Conservation (phyloP, 2,329 filamentous ascomycete species). For the Periconia sp. region DNA sequence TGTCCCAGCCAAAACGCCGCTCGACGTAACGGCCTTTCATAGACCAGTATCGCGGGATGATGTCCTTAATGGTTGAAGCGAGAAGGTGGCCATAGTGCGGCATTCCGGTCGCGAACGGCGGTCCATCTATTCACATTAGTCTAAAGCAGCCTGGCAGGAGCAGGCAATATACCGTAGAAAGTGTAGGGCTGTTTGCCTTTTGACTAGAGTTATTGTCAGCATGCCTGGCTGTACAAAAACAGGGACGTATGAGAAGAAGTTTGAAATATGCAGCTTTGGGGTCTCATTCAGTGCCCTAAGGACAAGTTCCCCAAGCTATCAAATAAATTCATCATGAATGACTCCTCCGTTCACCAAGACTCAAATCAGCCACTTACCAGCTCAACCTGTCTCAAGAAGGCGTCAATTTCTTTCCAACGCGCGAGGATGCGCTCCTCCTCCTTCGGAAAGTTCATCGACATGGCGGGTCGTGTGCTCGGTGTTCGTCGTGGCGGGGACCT, state of each 20-base stretch:
- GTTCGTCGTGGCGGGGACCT: slow-evolving; percentile 27
- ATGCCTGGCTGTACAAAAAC: not conserved
- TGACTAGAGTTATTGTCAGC: slow-evolving; percentile 53
- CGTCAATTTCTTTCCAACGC: slow-evolving; percentile 89
- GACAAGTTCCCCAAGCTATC: no score
- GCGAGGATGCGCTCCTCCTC: slow-evolving; percentile 86
- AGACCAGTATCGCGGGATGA: slow-evolving; percentile 94
- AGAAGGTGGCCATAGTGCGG: slow-evolving; percentile 79
- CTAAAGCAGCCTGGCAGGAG: slow-evolving; percentile 62
- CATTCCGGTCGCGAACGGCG: slow-evolving; percentile 61
- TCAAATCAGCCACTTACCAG: no score
- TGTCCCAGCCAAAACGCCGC: slow-evolving; percentile 93
- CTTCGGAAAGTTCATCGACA: slow-evolving; percentile 92
- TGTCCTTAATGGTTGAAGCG: slow-evolving; percentile 95
- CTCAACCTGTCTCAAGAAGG: slow-evolving; percentile 87
- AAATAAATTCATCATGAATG: no score
- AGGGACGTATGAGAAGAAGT: not conserved
- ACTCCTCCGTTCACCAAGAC: no score
- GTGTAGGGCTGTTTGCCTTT: slow-evolving; percentile 84
- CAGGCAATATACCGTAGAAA: slow-evolving; percentile 72
- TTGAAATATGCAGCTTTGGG: not conserved
- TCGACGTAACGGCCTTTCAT: slow-evolving; percentile 96
- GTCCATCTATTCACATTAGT: slow-evolving; percentile 57
- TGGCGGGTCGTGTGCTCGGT: slow-evolving; percentile 45
- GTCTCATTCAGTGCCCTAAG: not conserved